Base-by-base conservation (phyloP, 2,329 filamentous ascomycete genomes). In the Kalmusia sp. region DNA sequence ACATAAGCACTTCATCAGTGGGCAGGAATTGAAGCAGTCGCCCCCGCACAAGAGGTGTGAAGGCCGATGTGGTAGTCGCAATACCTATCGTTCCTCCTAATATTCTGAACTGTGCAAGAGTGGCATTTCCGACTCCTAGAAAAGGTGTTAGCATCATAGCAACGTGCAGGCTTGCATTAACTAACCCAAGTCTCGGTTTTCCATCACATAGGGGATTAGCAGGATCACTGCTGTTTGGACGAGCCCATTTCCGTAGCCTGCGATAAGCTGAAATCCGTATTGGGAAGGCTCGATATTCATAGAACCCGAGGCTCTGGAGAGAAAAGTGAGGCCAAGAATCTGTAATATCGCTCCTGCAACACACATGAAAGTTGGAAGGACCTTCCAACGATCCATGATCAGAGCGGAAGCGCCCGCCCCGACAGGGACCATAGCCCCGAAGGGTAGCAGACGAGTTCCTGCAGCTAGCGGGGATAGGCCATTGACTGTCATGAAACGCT, bases 401-500 rank as follows among this genome's bases (percentile, higher is more conserved):
- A 27, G n/a, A 11, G 37, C 37, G 9, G 49, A 39, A n/a, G 51
- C 17, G 12, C 27, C 15, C 2, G 57, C 52, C 7, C 55, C 59
- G 7, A 51, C 22, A 3, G 54, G 50, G 1, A 59, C 52, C 17
- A 61, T 49, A 2, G 49, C 44, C 1, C 51, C 59, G 37, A 59
- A 65, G 2, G 59, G 45, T n/a, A 65, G 51, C 4, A 64, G 48
- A 1, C 52, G 33, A 12, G 47, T 45, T 4, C 52, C 59, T 5
- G 61, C 58, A 4, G 44, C 22, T 2, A 65, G 52, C 1, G 59
- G 35, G 6, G 54, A 54, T 5, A 54, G 24, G 7, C 51, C 53
- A 30, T 61, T 54, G 3, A 59, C 39, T 0, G 48, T 52, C 38
- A 58, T 57, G 49, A 62, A 64, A 1, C 58, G 46, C 30, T 64